Evolutionary conservation across 148 eudicot genomes (phyloP).

Genomic region (Rhododendron henanense): DNA sequence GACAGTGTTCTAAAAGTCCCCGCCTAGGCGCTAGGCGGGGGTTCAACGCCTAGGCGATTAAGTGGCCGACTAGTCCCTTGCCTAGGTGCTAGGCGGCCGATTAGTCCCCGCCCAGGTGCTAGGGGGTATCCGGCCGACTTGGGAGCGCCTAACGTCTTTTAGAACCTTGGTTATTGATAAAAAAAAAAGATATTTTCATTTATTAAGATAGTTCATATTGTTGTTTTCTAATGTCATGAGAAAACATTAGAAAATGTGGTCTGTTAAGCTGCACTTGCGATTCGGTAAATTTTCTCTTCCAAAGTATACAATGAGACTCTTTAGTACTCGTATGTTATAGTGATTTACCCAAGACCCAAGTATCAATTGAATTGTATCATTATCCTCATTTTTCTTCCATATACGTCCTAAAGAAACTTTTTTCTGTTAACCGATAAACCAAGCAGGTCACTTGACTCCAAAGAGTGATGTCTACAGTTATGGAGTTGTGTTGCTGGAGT

Average conservation of each 20-base stretch:
- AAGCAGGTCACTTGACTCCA: conserved; percentile 42
- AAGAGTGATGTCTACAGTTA: conserved; percentile 49
- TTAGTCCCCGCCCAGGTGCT: no score
- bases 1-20: no score
- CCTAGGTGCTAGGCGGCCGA: no score
- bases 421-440: not conserved
- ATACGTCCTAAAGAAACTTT: not conserved
- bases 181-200: no score
- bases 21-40: no score
- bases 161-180: no score
- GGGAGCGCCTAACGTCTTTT: no score
- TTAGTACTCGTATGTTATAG: not conserved
- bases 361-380: not conserved
- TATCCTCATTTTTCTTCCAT: not conserved
- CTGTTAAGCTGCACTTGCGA: not conserved
- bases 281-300: not conserved
- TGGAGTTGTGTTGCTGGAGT: conserved; percentile 46
- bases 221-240: not conserved
- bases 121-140: no score
- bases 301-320: not conserved
- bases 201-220: not conserved
- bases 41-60: no score
- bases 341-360: not conserved
- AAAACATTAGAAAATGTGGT: not conserved
- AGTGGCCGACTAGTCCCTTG: no score